Evolutionary conservation across 257 asterid genomes (phyloP).

Genomic region (Solanum clarkiae): DNA sequence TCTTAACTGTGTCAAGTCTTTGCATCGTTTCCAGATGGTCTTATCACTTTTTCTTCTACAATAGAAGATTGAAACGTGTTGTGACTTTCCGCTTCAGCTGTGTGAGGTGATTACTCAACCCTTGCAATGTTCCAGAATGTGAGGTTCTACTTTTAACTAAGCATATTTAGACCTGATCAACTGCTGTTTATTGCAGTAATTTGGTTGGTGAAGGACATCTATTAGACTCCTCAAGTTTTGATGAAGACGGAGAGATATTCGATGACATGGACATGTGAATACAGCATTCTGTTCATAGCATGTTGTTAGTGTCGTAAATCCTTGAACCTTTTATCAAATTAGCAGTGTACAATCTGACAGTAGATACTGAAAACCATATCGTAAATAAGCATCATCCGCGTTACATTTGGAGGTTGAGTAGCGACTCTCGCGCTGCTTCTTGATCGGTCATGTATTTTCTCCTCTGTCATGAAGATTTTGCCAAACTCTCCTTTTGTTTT

Average conservation of each 20-base stretch:
- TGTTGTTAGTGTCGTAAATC: background rate
- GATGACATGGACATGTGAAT: constrained; percentile 77
- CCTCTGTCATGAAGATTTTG: background rate
- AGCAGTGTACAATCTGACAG: background rate
- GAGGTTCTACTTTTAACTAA: background rate
- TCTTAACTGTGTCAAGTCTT: background rate
- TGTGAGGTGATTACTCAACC: constrained; percentile 41
- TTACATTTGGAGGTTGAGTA: background rate
- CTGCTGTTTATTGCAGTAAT: constrained; percentile 34
- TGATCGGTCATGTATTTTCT: background rate
- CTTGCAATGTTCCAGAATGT: background rate
- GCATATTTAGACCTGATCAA: background rate
- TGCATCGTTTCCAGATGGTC: constrained; percentile 61
- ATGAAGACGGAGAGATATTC: constrained; percentile 68
- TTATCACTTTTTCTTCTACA: constrained; percentile 91
- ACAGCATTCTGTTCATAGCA: background rate
- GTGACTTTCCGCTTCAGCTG: constrained; percentile 91
- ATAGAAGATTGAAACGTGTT: constrained; percentile 75
- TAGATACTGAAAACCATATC: background rate
- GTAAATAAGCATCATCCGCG: background rate
- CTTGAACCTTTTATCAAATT: background rate
- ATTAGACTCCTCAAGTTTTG: constrained; percentile 16
- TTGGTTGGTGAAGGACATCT: constrained; percentile 38
- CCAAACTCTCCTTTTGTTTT: background rate
- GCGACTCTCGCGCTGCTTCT: background rate